A percentile compares a stretch with the other conserved stretches of the same genome.
phyloP scores from a whole-genome alignment of 352 stramenopile species.

The Phytophthora foliorum region DNA sequence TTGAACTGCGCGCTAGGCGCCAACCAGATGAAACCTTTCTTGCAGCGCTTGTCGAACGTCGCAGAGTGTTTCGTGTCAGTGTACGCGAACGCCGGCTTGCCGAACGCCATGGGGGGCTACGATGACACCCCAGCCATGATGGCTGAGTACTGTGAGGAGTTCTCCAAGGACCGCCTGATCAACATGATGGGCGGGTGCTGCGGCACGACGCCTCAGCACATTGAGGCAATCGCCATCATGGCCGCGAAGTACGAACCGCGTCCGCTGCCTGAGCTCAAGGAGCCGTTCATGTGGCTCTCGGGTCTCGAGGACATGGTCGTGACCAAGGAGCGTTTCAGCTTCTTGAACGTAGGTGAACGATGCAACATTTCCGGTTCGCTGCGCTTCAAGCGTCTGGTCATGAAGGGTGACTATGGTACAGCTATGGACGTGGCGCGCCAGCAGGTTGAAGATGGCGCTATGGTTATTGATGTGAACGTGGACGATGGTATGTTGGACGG shows the following conservation, averaged over 20 bases:
- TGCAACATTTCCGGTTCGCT: constrained; percentile 97
- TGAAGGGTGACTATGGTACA: constrained; percentile 94
- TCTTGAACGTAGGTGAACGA: constrained; percentile 97
- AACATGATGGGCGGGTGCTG: constrained; percentile 99
- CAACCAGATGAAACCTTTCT: constrained; percentile 97
- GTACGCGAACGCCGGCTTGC: constrained; percentile 97
- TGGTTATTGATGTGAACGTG: constrained; percentile 99
- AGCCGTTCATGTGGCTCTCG: constrained; percentile 97
- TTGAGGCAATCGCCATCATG: constrained; percentile 91
- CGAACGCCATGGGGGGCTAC: constrained; percentile 98
- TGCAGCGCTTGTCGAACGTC: constrained; percentile 92
- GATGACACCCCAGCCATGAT: constrained; percentile 96
- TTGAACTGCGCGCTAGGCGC: constrained; percentile 97
- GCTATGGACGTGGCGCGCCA: constrained; percentile 98
- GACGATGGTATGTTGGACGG: constrained; percentile 98
- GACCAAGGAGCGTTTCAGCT: constrained; percentile 94
- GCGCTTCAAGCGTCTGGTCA: constrained; percentile 97
- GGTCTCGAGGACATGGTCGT: constrained; percentile 96
- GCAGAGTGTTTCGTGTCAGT: constrained; percentile 97
- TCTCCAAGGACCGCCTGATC: constrained; percentile 95
- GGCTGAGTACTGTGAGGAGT: constrained; percentile 94
- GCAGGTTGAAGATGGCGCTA: constrained; percentile 97
- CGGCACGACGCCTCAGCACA: constrained; percentile 96
- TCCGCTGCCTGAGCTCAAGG: constrained; percentile 81
- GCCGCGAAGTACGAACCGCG: constrained; percentile 83